phyloP scores from a whole-genome alignment of 305 asterid species.

The Rubia peregrina region DNA sequence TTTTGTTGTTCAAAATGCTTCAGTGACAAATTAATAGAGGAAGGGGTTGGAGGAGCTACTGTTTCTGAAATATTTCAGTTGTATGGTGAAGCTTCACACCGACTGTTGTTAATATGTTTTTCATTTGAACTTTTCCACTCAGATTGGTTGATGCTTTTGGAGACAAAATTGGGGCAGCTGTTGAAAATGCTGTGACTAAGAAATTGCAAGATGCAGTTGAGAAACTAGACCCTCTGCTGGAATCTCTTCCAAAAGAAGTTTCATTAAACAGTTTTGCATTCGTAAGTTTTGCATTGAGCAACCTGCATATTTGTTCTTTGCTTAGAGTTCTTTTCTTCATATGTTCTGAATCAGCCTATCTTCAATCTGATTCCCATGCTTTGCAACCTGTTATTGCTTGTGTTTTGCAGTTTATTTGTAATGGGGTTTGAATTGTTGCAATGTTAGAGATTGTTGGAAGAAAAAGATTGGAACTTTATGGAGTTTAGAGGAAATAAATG shows the following conservation, averaged over 20 bases:
- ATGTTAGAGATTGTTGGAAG: background rate
- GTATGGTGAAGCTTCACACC: constrained; percentile 44
- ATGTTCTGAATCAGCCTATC: too few species aligned
- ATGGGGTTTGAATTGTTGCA: background rate
- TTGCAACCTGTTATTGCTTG: too few species aligned
- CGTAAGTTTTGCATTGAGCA: too few species aligned
- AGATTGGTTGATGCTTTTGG: constrained; percentile 76
- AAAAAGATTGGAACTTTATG: background rate
- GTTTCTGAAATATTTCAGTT: constrained; percentile 79
- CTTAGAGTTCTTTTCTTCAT: too few species aligned
- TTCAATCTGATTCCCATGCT: too few species aligned
- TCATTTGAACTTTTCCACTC: constrained; percentile 6
- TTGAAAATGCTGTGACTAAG: constrained; percentile 62
- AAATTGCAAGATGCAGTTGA: constrained; percentile 44
- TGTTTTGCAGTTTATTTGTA: too few species aligned
- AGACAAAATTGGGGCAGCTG: constrained; percentile 49
- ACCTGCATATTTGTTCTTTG: too few species aligned
- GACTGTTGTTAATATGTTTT: background rate
- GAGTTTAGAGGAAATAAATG: background rate
- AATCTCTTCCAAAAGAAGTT: constrained; percentile 73
- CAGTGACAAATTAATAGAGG: constrained; percentile 77
- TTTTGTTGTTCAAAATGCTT: constrained; percentile 25
- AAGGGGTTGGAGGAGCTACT: constrained; percentile 55
- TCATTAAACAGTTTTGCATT: constrained; percentile 45
- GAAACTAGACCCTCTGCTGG: constrained; percentile 51